phyloP scores from a whole-genome alignment of 2,329 filamentous ascomycete species.

The Hymenotorrendiella dingleyae region DNA sequence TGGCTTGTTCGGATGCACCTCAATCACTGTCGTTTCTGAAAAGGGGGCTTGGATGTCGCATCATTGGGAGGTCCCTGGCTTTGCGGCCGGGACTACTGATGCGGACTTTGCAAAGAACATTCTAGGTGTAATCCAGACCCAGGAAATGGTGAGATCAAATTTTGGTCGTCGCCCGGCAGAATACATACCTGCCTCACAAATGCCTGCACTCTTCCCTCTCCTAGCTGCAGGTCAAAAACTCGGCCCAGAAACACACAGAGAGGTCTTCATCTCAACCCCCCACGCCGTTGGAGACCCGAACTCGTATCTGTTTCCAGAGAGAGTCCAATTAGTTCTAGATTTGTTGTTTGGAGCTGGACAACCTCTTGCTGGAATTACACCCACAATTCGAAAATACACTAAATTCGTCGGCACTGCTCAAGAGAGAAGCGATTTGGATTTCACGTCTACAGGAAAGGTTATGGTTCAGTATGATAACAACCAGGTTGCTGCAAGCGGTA shows the following conservation, averaged over 20 bases:
- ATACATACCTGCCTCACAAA: background rate
- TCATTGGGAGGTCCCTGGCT: slow-evolving; percentile 1
- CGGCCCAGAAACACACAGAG: background rate
- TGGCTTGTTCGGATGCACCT: slow-evolving; percentile 2
- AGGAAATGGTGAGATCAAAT: background rate
- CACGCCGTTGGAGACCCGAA: background rate
- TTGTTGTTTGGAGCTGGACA: background rate
- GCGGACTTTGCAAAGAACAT: slow-evolving; percentile 2
- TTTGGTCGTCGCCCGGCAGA: background rate
- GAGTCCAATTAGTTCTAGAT: background rate
- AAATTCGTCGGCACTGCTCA: background rate
- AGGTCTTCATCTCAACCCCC: background rate
- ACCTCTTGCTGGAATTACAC: background rate
- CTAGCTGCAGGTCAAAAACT: background rate
- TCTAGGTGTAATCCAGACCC: background rate
- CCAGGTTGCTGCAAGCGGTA: background rate
- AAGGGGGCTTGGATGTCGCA: slow-evolving; percentile 1
- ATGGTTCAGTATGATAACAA: slow-evolving; percentile 3
- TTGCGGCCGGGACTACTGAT: background rate
- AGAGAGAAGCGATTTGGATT: background rate
- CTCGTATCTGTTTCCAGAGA: background rate
- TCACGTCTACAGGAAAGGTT: background rate
- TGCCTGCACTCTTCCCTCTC: background rate
- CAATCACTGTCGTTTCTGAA: background rate
- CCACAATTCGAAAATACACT: background rate